A percentile compares a stretch with the other conserved stretches of the same genome.
Conservation (phyloP, 352 stramenopile species). For the Phytophthora citricola region DNA sequence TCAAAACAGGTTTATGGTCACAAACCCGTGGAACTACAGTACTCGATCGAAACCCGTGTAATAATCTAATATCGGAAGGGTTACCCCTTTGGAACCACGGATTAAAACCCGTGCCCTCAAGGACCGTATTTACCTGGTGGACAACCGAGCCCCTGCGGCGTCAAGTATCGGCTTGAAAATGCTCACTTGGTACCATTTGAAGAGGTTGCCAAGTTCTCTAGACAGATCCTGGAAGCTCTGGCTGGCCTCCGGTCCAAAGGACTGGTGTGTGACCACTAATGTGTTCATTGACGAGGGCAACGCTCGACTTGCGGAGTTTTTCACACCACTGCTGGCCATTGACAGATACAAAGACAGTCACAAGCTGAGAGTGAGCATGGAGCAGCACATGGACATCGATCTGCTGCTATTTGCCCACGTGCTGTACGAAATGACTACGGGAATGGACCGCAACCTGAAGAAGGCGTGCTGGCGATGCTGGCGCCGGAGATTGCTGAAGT, state of each 20-base stretch:
- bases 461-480: conserved; percentile 59
- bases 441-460: conserved; percentile 58
- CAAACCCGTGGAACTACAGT: too few relatives aligned
- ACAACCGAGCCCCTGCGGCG: conserved; percentile 49
- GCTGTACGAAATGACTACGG: conserved; percentile 82
- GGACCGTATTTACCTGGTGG: conserved; percentile 66
- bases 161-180: conserved; percentile 60
- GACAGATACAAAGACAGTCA: conserved; percentile 63
- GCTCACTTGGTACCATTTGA: conserved; percentile 42
- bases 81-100: too few relatives aligned
- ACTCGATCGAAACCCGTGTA: too few relatives aligned
- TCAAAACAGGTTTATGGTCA: too few relatives aligned
- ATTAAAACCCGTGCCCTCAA: conserved; percentile 31
- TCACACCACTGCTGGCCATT: conserved; percentile 63
- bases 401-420: conserved; percentile 74
- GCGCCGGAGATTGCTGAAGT: conserved; percentile 64
- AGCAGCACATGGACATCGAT: conserved; percentile 73
- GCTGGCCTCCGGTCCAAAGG: conserved; percentile 61
- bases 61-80: too few relatives aligned
- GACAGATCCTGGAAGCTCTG: conserved; percentile 70
- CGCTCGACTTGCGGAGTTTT: conserved; percentile 69
- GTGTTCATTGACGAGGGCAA: conserved; percentile 69
- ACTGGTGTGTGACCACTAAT: conserved; percentile 74
- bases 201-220: conserved; percentile 66
- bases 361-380: conserved; percentile 63